A percentile compares a stretch with the other conserved stretches of the same genome.
These are phyloP conservation scores for Mortierella hygrophila DNA, from an alignment of 192 early-diverging fungal genomes.

Conservation along the genomic window DNA sequence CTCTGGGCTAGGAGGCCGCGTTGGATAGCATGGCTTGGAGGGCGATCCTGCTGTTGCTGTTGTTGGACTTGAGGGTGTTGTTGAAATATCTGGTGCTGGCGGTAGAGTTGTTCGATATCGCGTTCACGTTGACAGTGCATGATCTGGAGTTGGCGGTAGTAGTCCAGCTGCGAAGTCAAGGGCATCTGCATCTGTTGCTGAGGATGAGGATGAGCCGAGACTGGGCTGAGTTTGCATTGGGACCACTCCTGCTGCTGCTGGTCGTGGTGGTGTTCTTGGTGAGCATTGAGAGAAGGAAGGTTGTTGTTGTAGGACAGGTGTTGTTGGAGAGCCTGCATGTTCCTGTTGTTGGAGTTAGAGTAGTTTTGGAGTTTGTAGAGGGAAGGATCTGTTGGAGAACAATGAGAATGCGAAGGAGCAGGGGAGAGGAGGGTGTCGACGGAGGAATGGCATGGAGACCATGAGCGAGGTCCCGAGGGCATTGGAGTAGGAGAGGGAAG, in stretches of 20 bases:
- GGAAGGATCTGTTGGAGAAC: neutral
- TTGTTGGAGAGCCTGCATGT: neutral
- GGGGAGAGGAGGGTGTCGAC: conserved; percentile 2
- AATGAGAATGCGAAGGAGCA: neutral
- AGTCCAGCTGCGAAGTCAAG: conserved; percentile 28
- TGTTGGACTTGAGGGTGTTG: conserved; percentile 6
- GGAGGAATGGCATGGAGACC: neutral
- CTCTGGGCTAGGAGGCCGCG: conserved; percentile 25
- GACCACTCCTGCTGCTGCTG: conserved; percentile 14
- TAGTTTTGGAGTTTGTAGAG: neutral
- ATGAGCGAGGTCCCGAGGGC: neutral
- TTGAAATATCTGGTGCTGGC: conserved; percentile 26
- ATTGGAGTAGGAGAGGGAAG: neutral
- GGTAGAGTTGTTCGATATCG: conserved; percentile 35
- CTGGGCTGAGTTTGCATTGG: neutral
- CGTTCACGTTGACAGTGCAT: conserved; percentile 47
- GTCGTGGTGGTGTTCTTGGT: too few relatives aligned
- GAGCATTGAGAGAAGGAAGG: neutral
- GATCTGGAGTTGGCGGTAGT: conserved; percentile 46
- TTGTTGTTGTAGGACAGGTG: neutral
- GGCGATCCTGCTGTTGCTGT: conserved; percentile 19
- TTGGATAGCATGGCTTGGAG: conserved; percentile 27
- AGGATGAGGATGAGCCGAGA: conserved; percentile 14
- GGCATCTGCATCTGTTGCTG: conserved; percentile 19
- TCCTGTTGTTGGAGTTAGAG: neutral